Conservation (phyloP, 1,139 yeast species). For the Pichia sp. region DNA sequence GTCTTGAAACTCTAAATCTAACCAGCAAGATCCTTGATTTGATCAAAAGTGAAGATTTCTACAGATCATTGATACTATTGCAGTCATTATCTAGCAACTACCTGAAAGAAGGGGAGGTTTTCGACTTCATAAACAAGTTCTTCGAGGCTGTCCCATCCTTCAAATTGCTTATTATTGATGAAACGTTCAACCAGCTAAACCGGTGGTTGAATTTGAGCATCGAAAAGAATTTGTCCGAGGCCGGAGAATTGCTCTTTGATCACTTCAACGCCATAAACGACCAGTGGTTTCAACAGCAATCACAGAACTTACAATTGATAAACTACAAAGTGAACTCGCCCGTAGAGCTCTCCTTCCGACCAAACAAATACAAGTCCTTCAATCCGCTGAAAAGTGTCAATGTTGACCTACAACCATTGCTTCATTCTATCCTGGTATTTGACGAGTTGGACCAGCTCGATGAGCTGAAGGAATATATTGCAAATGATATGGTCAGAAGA, state of each 20-base stretch:
- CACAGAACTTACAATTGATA: slow-evolving; percentile 41
- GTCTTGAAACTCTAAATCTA: slow-evolving; percentile 78
- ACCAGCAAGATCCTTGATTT: slow-evolving; percentile 84
- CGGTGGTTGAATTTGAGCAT: slow-evolving; percentile 64
- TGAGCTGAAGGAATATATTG: slow-evolving; percentile 56
- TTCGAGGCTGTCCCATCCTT: slow-evolving; percentile 75
- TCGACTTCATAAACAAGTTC: slow-evolving; percentile 70
- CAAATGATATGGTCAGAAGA: slow-evolving; percentile 70
- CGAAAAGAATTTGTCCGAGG: slow-evolving; percentile 55
- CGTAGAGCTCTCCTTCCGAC: slow-evolving; percentile 49
- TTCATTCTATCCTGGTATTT: slow-evolving; percentile 80
- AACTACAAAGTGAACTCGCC: slow-evolving; percentile 79
- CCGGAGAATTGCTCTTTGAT: slow-evolving; percentile 57
- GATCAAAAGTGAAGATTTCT: slow-evolving; percentile 69
- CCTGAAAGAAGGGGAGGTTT: slow-evolving; percentile 64
- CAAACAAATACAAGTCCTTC: slow-evolving; percentile 31
- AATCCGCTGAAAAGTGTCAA: slow-evolving; percentile 44
- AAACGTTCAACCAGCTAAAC: slow-evolving; percentile 67
- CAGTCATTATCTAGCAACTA: slow-evolving; percentile 69
- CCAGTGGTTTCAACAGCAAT: slow-evolving; percentile 49
- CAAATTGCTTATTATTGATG: slow-evolving; percentile 70
- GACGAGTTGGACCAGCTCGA: slow-evolving; percentile 64
- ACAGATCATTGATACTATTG: slow-evolving; percentile 78
- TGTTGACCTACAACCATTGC: slow-evolving; percentile 63
- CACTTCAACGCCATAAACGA: slow-evolving; percentile 52